Percentiles rank a stretch among this genome's conserved stretches.
Conservation (phyloP, 148 eudicot genomes). For the Amaranthus hypochondriacus region DNA sequence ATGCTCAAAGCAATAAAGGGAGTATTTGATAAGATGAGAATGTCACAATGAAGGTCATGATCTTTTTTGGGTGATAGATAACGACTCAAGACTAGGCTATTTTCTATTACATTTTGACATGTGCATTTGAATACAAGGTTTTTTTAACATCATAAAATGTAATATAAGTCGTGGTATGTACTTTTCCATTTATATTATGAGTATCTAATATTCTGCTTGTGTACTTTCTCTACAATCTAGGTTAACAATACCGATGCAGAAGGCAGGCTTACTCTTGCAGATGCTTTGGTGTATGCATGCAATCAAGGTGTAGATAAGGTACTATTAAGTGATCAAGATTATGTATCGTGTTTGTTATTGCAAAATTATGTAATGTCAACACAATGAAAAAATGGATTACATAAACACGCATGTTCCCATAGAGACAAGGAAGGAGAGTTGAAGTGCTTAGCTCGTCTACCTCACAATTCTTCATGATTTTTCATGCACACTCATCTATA, state of each 20-base stretch:
- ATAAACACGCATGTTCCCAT: background rate
- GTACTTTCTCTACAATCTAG: constrained; percentile 31
- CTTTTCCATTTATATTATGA: too few species aligned
- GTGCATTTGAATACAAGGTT: too few species aligned
- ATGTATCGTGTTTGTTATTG: background rate
- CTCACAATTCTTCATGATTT: background rate
- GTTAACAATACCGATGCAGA: constrained; percentile 99
- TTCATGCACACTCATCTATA: background rate
- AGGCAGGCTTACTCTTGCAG: constrained; percentile 99
- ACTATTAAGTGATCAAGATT: constrained; percentile 5
- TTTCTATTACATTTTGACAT: too few species aligned
- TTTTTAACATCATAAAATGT: too few species aligned
- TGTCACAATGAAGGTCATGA: too few species aligned
- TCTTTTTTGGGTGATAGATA: too few species aligned
- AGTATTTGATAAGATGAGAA: too few species aligned
- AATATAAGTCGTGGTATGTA: background rate
- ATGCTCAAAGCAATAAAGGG: too few species aligned
- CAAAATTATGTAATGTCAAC: background rate
- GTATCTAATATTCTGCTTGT: background rate
- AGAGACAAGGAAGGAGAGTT: background rate
- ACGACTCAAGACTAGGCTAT: too few species aligned
- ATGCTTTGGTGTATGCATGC: constrained; percentile 97
- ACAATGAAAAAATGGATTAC: background rate
- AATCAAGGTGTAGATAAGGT: constrained; percentile 98
- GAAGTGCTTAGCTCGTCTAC: background rate